Base-by-base conservation (phyloP, 768 basidiomycete species). In the Mycena galopus region DNA sequence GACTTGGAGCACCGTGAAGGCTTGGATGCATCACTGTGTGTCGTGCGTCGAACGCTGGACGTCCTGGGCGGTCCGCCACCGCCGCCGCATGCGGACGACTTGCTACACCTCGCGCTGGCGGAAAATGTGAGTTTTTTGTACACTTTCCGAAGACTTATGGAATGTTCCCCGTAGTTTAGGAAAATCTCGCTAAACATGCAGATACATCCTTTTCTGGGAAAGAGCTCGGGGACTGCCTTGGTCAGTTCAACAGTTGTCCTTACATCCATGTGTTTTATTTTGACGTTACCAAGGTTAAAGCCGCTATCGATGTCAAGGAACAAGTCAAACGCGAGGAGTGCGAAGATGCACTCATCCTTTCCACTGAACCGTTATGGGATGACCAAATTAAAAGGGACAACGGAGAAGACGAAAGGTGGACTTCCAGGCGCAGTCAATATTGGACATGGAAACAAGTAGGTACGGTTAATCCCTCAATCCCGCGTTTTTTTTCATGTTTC, bases 21-120 rank as follows among this genome's bases (percentile, higher is more conserved):
- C 21, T 35, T 29, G 9, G 23, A 11, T 10, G 66, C 61, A 6
- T 37, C 60, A 23, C 23, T 68, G 44, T 10, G 37, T 33, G 10
- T 73, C 5, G 29, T 73, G 39, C 71, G 66, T 11, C 23, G 33
- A 17, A 53, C 66, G 17, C 65, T 73, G 29, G 51, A 33, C 42
- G 27, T 21, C 27, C 21, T 72, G 11, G 8, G 51, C 1, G 50
- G 32, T 2, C 71, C 71, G 21, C 30, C 59, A 29, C 61, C 66
- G 7, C 65, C 71, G 7, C 60, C 59, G 32, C 30, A 55, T n/a
- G 60, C 51, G 16, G 65, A 72, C 30, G 71, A 72, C 35, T 59
- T 72, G 11, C 23, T 42, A 42, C 71, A 67, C 51, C 42, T 67
- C 5, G 71, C 57, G 32, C 44, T 67, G 4, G 55, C 42, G 12